Evolutionary conservation across 1,284 basidiomycete genomes (phyloP).

Genomic region (Tilletia caries): DNA sequence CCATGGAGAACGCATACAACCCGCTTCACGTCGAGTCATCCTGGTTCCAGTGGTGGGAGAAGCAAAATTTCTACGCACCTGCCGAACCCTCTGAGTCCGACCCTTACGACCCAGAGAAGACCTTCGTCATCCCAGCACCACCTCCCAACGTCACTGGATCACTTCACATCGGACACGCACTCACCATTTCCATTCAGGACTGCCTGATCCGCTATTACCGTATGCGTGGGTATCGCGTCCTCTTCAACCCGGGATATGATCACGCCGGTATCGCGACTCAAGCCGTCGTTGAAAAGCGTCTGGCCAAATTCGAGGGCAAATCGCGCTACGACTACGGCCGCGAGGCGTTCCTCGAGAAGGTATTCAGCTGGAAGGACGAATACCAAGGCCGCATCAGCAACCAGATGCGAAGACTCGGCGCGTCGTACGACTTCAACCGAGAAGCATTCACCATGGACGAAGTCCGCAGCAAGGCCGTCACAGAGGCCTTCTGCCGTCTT

Average conservation of each 20-base stretch:
- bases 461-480: slow-evolving; percentile 67
- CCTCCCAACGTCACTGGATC: slow-evolving; percentile 99
- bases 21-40: slow-evolving; percentile 90
- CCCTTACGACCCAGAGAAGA: slow-evolving; percentile 50
- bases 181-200: slow-evolving; percentile 92
- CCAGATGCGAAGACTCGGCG: slow-evolving; percentile 84
- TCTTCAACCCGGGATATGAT: slow-evolving; percentile 93
- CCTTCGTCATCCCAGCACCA: slow-evolving; percentile 84
- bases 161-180: slow-evolving; percentile 91
- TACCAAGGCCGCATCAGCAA: slow-evolving; percentile 87
- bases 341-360: slow-evolving; percentile 84
- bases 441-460: slow-evolving; percentile 95
- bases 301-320: slow-evolving; percentile 78
- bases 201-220: slow-evolving; percentile 55
- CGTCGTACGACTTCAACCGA: slow-evolving; percentile 89
- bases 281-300: slow-evolving; percentile 90
- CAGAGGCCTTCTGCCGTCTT: slow-evolving; percentile 84
- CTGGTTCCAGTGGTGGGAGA: slow-evolving; percentile 98
- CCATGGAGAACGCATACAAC: slow-evolving; percentile 88
- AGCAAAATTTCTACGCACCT: slow-evolving; percentile 85
- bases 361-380: slow-evolving; percentile 96
- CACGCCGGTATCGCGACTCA: slow-evolving; percentile 99
- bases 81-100: slow-evolving; percentile 47
- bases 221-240: slow-evolving; percentile 87
- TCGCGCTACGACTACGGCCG: slow-evolving; percentile 91